phyloP scores from a whole-genome alignment of 2,329 filamentous ascomycete species.

The Tolypocladium inflatum region DNA sequence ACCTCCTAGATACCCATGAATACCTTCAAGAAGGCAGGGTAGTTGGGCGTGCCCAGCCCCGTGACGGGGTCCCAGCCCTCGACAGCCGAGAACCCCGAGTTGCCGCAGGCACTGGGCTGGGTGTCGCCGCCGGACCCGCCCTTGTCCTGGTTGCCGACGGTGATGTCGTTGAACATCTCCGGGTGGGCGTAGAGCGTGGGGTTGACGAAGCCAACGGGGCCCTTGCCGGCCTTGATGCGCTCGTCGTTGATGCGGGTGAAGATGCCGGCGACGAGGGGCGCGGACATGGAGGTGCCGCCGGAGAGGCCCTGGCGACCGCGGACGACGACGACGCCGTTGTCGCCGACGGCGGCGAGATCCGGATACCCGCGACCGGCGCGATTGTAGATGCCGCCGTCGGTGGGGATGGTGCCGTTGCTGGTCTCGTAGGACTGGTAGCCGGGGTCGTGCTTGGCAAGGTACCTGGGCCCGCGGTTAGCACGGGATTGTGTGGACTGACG shows the following conservation, averaged over 20 bases:
- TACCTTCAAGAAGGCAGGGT: slow-evolving; percentile 28
- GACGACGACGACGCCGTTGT: slow-evolving; percentile 20
- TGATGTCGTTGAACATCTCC: slow-evolving; percentile 8
- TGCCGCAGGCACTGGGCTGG: slow-evolving; percentile 8
- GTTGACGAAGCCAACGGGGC: slow-evolving; percentile 23
- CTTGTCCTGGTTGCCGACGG: slow-evolving; percentile 8
- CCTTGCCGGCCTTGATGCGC: slow-evolving; percentile 17
- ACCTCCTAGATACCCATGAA: slow-evolving; percentile 14
- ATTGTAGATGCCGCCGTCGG: background rate
- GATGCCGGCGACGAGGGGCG: slow-evolving; percentile 23
- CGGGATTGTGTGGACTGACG: background rate
- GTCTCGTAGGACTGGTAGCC: background rate
- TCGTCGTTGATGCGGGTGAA: slow-evolving; percentile 21
- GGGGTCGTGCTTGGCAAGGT: background rate
- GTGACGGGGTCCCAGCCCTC: slow-evolving; percentile 11
- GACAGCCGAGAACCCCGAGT: slow-evolving; percentile 10
- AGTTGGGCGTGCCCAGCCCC: slow-evolving; percentile 10
- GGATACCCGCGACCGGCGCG: background rate
- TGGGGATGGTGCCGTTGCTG: background rate
- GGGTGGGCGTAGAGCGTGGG: slow-evolving; percentile 12
- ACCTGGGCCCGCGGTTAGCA: slow-evolving; percentile 6
- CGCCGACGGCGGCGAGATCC: background rate
- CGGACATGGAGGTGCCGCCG: slow-evolving; percentile 37
- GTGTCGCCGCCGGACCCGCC: slow-evolving; percentile 4
- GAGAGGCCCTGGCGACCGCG: slow-evolving; percentile 30